These are phyloP conservation scores for Takashimella tepidaria DNA, from an alignment of 1,284 basidiomycete species.

Conservation along the genomic window DNA sequence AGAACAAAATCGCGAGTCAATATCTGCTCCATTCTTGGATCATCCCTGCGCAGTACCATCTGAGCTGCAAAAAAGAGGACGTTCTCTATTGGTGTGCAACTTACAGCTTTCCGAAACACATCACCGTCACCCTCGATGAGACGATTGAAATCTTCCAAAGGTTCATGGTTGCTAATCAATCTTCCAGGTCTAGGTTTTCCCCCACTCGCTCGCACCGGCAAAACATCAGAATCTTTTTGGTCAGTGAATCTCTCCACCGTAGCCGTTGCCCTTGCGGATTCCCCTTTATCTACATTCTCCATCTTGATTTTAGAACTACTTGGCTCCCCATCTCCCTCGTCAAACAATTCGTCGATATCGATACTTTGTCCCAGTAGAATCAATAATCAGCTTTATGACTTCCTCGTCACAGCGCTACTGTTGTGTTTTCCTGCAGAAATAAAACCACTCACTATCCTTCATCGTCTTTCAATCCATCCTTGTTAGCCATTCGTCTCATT, in stretches of 20 bases:
- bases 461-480: slow-evolving; percentile 31
- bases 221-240: neutral
- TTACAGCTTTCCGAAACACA: slow-evolving; percentile 72
- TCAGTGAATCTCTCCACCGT: neutral
- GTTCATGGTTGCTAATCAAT: slow-evolving; percentile 62
- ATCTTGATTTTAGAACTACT: neutral
- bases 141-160: slow-evolving; percentile 67
- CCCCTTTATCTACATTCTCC: neutral
- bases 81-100: neutral
- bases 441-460: slow-evolving; percentile 46
- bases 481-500: slow-evolving; percentile 53
- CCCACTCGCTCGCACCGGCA: neutral
- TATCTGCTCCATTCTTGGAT: no score
- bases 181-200: slow-evolving; percentile 24
- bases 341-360: slow-evolving; percentile 45
- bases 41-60: no score
- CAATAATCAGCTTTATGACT: no score
- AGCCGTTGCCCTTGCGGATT: no score
- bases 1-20: no score
- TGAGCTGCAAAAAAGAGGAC: no score
- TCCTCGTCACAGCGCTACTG: no score
- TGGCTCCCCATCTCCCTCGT: slow-evolving; percentile 6
- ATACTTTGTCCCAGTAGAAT: no score
- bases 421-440: no score
- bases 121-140: slow-evolving; percentile 63